A percentile compares a stretch with the other conserved stretches of the same genome.
Conservation (phyloP, 495 filamentous ascomycete species). For the Acidiella bohemica region DNA sequence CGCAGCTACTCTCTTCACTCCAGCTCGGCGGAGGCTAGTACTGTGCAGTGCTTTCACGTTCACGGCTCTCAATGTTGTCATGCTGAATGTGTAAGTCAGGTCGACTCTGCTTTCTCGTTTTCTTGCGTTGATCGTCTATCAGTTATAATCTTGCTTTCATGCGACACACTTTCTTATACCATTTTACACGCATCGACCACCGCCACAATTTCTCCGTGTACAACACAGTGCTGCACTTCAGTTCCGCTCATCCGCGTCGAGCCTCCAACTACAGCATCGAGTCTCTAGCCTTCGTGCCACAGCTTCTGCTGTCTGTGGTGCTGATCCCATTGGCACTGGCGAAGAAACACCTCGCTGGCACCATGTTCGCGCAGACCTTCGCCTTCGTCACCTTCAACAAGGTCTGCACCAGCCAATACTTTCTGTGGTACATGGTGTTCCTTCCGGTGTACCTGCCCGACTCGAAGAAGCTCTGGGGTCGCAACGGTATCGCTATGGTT, state of each 20-base stretch:
- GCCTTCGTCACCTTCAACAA: conserved; percentile 97
- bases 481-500: conserved; percentile 48
- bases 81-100: conserved; percentile 55
- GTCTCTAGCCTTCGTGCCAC: conserved; percentile 75
- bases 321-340: conserved; percentile 67
- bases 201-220: conserved; percentile 97
- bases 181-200: conserved; percentile 86
- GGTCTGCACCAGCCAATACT: conserved; percentile 98
- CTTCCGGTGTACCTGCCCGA: conserved; percentile 78
- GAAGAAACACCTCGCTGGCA: conserved; percentile 64
- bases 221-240: conserved; percentile 78
- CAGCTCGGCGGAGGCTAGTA: conserved; percentile 31
- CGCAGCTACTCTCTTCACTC: neutral
- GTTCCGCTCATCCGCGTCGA: conserved; percentile 41
- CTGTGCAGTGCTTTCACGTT: conserved; percentile 60
- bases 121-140: neutral
- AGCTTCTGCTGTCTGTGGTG: conserved; percentile 62
- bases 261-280: conserved; percentile 42
- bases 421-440: conserved; percentile 92
- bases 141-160: conserved; percentile 66
- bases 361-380: conserved; percentile 98
- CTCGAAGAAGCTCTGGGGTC: conserved; percentile 53
- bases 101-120: too few relatives aligned
- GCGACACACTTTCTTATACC: conserved; percentile 80
- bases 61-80: conserved; percentile 50